Percentiles rank a stretch among this genome's conserved stretches.
Conservation (phyloP, 1,284 basidiomycete genomes). For the Ustilago curta region DNA sequence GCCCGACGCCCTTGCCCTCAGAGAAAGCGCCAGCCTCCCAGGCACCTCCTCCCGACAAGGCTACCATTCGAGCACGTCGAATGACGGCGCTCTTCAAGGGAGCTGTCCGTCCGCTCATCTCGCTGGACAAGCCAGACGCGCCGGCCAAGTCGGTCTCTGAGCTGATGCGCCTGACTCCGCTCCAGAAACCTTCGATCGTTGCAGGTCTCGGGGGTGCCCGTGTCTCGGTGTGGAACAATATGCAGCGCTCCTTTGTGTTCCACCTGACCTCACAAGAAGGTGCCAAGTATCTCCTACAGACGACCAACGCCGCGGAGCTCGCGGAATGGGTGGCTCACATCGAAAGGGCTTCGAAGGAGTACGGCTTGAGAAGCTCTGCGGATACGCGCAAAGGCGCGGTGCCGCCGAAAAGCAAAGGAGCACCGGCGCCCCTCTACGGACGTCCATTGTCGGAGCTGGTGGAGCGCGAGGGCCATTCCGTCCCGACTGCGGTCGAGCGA, state of each 20-base stretch:
- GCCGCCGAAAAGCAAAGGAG: conserved; percentile 13
- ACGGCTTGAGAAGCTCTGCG: conserved; percentile 14
- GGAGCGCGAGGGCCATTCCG: conserved; percentile 50
- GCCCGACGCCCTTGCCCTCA: conserved; percentile 7
- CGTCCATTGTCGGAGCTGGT: conserved; percentile 53
- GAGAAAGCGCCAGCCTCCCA: conserved; percentile 20
- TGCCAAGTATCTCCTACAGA: conserved; percentile 62
- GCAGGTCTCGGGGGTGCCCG: conserved; percentile 57
- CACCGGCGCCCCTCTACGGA: conserved; percentile 52
- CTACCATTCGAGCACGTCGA: conserved; percentile 54
- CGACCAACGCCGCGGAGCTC: conserved; percentile 56
- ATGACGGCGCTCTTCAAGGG: conserved; percentile 67
- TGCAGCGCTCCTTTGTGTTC: conserved; percentile 62
- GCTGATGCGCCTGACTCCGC: conserved; percentile 53
- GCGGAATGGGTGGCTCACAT: conserved; percentile 59
- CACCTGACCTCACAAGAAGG: conserved; percentile 62
- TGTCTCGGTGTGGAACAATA: conserved; percentile 61
- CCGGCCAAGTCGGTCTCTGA: conserved; percentile 39
- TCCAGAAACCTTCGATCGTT: conserved; percentile 54
- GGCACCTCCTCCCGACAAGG: conserved; percentile 41
- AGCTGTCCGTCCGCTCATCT: conserved; percentile 59
- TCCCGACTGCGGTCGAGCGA: conserved; percentile 64
- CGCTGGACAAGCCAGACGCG: conserved; percentile 46
- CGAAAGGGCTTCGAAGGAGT: conserved; percentile 47
- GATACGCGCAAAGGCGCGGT: conserved; percentile 25